A percentile compares a stretch with the other conserved stretches of the same genome.
Conservation (phyloP, 163 green algal species). For the Scenedesmus sp. region DNA sequence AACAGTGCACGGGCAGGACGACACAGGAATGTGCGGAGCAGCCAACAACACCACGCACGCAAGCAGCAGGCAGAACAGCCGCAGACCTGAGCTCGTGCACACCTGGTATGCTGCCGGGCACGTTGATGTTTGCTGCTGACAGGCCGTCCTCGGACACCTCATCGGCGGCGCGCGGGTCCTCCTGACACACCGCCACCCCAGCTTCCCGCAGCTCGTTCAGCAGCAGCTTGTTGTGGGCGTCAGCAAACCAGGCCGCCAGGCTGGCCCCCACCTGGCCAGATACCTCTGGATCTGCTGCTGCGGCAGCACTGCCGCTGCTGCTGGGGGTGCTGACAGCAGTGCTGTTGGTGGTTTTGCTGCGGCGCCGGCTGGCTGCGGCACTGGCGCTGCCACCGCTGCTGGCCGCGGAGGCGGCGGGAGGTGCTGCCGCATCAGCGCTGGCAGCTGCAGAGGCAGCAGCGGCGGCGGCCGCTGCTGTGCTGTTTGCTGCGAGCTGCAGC, state of each 20-base stretch:
- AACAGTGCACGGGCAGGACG: no score
- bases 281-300: background rate
- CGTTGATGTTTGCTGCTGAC: background rate
- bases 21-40: no score
- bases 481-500: conserved; percentile 20
- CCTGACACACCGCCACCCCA: background rate
- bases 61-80: no score
- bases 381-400: background rate
- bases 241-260: conserved; percentile 35
- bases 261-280: conserved; percentile 10
- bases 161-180: background rate
- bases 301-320: background rate
- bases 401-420: background rate
- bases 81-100: no score
- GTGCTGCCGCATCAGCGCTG: no score
- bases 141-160: background rate
- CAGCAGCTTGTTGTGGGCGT: conserved; percentile 47
- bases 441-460: background rate
- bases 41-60: no score
- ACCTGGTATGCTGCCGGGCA: conserved; percentile 12
- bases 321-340: background rate
- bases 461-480: background rate
- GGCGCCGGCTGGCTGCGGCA: background rate
- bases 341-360: background rate
- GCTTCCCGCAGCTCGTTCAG: conserved; percentile 39